Evolutionary conservation across 2,329 filamentous ascomycete species (phyloP).

Genomic region (Plenodomus biglobosus): DNA sequence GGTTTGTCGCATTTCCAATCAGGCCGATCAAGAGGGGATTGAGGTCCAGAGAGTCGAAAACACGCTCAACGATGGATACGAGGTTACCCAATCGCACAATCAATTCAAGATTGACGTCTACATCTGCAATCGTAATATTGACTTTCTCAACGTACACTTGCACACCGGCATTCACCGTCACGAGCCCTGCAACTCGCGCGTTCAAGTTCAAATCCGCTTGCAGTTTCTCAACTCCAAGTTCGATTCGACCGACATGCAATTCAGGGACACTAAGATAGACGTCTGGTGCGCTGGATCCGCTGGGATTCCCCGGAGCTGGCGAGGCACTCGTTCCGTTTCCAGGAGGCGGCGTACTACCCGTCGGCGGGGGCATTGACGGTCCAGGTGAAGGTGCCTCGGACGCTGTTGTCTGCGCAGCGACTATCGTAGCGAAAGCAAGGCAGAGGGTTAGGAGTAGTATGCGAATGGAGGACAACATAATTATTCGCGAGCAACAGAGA

Average conservation of each 20-base stretch:
- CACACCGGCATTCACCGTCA: slow-evolving; percentile 55
- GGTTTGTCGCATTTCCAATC: slow-evolving; percentile 56
- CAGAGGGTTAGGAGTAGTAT: slow-evolving; percentile 37
- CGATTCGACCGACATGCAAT: slow-evolving; percentile 61
- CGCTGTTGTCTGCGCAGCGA: slow-evolving; percentile 30
- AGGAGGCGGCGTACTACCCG: slow-evolving; percentile 25
- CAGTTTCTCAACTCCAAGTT: slow-evolving; percentile 62
- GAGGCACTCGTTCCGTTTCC: slow-evolving; percentile 22
- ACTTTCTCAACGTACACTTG: slow-evolving; percentile 52
- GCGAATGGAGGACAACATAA: slow-evolving; percentile 12
- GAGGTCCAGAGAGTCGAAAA: slow-evolving; percentile 60
- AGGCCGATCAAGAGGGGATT: slow-evolving; percentile 62
- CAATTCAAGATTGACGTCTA: slow-evolving; percentile 61
- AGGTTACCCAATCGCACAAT: slow-evolving; percentile 62
- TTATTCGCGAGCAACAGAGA: not conserved
- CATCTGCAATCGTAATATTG: slow-evolving; percentile 64
- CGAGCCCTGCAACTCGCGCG: slow-evolving; percentile 61
- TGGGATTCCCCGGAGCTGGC: slow-evolving; percentile 28
- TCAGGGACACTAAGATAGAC: slow-evolving; percentile 61
- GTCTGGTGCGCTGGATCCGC: slow-evolving; percentile 51
- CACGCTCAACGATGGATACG: slow-evolving; percentile 63
- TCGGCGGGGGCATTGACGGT: slow-evolving; percentile 30
- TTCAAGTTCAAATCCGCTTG: slow-evolving; percentile 62
- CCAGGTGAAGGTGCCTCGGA: slow-evolving; percentile 17
- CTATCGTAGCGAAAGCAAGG: slow-evolving; percentile 26